Base-by-base conservation (phyloP, 2,329 filamentous ascomycete species). In the Coleophoma crateriformis region DNA sequence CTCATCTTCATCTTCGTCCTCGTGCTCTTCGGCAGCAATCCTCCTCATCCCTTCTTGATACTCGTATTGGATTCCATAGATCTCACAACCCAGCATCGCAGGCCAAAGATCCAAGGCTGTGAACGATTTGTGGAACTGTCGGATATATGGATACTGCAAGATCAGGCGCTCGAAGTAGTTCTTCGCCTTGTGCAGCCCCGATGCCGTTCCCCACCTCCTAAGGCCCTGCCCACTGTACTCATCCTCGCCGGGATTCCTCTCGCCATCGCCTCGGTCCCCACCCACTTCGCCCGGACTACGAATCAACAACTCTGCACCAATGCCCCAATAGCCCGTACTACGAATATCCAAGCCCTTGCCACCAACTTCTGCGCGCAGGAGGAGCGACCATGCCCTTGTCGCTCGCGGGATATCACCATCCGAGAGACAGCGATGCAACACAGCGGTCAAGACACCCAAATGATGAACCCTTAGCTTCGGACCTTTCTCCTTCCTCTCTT, bases 271-370 rank as follows among this genome's bases (percentile, higher is more conserved):
- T 35, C 32, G 22, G 42, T 46, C 34, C 12, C 33, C 33, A 2
- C 40, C 33, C 14, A 48, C 47, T 11, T 13, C 38, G 19, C 61
- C 50, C 32, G 47, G 37, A 56, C 61, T 69, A 61, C 86, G 79
- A 69, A 95, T 82, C 49, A 96, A 69, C 17, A 96, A 80, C 68
- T 96, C 91, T 2, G 88, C 89, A 1, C 89, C 90, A 41, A 96
- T 77, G 13, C 85, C 85, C 92, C 91, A 96, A 56, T 87, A 77
- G 34, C 81, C 78, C 60, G 84, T 77, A 17, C 73, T 73, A 37
- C 90, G 79, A 44, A 92, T 66, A 63, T 96, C 89, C 17, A 91
- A 73, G 7, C 71, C 69, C 44, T 68, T 66, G 3, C 81, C 82
- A 12, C 49, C 55, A 20, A 84, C 71, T 45, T 76, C 78, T 43